Evolutionary conservation across 2,329 filamentous ascomycete species (phyloP), one percentile per base, ranked within the genome.

Genomic region (Teratosphaeria destructans): DNA sequence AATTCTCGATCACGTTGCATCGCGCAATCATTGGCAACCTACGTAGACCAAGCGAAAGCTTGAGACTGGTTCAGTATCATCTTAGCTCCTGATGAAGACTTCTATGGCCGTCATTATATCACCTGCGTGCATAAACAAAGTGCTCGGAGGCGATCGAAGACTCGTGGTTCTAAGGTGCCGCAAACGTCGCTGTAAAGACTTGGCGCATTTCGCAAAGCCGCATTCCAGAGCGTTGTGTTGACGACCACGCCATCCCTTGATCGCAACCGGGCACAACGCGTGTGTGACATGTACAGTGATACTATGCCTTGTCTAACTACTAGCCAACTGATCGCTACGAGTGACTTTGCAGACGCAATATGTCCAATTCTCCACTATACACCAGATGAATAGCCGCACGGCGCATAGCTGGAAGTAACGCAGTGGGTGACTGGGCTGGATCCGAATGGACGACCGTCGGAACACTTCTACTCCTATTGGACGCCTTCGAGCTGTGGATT

Each of bases 191-290:
- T 39, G 35, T 6, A 39, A 39, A 43, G 27, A 47, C 54, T 59
- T 59, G 57, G 57, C 57, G 35, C 55, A 62, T 61, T 63, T 39
- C 59, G 16, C 43, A 39, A 32, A 37, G 35, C 11, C 59, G 60
- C 66, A 68, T 69, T 67, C 67, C 65, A 65, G 57, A 55, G 57
- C 61, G 59, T 62, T 59, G 59, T 63, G 56, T 63, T 62, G 61
- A 60, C 32, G 60, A 60, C 55, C 34, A 47, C 47, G 14, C 27
- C 14, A 27, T 19, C 29, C 54, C 54, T 35, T 35, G 29, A 39
- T 35, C 29, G 19, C 54, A 32, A 54, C 52, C 27, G 27, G 23
- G 52, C 52, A 35, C 29, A 32, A 32, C 29, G 29, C 29, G 29
- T 29, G 29, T 6, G 29, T 32, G 29, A 32, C 29, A 32, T 32